A percentile compares a stretch with the other conserved stretches of the same genome.
phyloP scores from a whole-genome alignment of 2,329 filamentous ascomycete genomes.

The Ramularia endophylla region DNA sequence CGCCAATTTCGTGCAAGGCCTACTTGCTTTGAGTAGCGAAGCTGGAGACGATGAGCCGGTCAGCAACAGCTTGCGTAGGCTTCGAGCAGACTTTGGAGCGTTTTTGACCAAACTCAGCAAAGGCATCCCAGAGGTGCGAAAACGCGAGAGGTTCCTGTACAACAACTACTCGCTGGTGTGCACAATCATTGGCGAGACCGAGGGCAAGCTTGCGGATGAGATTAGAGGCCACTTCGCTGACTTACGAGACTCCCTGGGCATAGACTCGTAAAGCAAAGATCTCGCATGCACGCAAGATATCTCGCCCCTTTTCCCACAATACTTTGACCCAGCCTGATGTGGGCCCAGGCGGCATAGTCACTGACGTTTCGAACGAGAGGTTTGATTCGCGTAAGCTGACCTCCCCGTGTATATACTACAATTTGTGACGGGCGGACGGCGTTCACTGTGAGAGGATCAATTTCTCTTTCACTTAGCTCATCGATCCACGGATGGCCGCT shows the following conservation, averaged over 20 bases:
- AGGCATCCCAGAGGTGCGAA: conserved; percentile 68
- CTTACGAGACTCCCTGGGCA: conserved; percentile 38
- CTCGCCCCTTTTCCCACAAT: too few species aligned
- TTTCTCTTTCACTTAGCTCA: too few species aligned
- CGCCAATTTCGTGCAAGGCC: conserved; percentile 81
- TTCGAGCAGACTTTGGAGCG: conserved; percentile 75
- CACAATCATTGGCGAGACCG: conserved; percentile 72
- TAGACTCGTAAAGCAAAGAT: conserved; percentile 13
- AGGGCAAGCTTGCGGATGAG: conserved; percentile 67
- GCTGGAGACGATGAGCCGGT: conserved; percentile 93
- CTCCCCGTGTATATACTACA: too few species aligned
- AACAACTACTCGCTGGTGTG: conserved; percentile 96
- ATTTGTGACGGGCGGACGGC: too few species aligned
- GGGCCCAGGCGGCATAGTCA: too few species aligned
- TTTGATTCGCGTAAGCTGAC: too few species aligned
- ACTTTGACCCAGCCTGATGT: too few species aligned
- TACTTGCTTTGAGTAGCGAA: conserved; percentile 77
- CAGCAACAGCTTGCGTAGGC: conserved; percentile 66
- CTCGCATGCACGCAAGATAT: too few species aligned
- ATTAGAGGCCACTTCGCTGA: conserved; percentile 69
- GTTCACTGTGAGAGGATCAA: too few species aligned
- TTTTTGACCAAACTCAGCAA: conserved; percentile 76
- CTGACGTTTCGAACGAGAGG: too few species aligned
- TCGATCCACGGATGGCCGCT: too few species aligned
- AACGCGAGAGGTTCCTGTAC: conserved; percentile 80